Evolutionary conservation across 768 basidiomycete genomes (phyloP).

Genomic region (Leccinum sublutescens): DNA sequence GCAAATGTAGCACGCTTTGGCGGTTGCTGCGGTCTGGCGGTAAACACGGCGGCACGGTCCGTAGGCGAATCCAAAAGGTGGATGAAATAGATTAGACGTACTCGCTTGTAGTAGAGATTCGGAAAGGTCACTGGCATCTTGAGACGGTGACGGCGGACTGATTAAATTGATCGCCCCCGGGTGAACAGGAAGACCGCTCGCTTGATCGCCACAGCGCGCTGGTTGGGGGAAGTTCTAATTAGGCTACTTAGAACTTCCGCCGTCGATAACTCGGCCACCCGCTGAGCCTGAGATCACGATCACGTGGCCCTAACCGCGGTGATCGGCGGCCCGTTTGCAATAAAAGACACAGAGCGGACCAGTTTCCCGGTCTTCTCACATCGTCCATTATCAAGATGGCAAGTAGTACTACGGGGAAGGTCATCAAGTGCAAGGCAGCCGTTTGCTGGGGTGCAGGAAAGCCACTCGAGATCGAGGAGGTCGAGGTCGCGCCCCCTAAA

Average conservation of each 20-base stretch:
- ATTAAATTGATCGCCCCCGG: background rate
- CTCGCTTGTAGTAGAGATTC: constrained; percentile 89
- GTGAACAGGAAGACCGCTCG: background rate
- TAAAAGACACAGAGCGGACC: constrained; percentile 8
- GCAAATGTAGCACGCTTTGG: constrained; percentile 78
- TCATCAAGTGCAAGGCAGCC: constrained; percentile 86
- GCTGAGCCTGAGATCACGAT: background rate
- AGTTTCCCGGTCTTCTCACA: constrained; percentile 17
- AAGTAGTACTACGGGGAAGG: constrained; percentile 67
- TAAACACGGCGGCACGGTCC: background rate
- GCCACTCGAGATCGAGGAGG: constrained; percentile 82
- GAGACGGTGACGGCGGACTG: background rate
- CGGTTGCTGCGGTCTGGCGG: constrained; percentile 71
- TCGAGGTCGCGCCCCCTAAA: constrained; percentile 90
- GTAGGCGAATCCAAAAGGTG: background rate
- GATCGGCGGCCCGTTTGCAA: background rate
- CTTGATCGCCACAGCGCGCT: background rate
- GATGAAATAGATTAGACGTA: constrained; percentile 38
- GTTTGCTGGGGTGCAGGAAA: constrained; percentile 95
- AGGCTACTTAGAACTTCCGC: constrained; percentile 4
- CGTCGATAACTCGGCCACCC: constrained; percentile 7
- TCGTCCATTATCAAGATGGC: constrained; percentile 50
- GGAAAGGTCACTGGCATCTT: constrained; percentile 59
- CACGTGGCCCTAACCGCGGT: background rate
- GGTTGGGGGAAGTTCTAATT: background rate